Percentiles rank a stretch among this genome's conserved stretches.
These are phyloP conservation scores for Knufia petricola DNA, from an alignment of 2,329 filamentous ascomycete genomes.

Conservation along the genomic window DNA sequence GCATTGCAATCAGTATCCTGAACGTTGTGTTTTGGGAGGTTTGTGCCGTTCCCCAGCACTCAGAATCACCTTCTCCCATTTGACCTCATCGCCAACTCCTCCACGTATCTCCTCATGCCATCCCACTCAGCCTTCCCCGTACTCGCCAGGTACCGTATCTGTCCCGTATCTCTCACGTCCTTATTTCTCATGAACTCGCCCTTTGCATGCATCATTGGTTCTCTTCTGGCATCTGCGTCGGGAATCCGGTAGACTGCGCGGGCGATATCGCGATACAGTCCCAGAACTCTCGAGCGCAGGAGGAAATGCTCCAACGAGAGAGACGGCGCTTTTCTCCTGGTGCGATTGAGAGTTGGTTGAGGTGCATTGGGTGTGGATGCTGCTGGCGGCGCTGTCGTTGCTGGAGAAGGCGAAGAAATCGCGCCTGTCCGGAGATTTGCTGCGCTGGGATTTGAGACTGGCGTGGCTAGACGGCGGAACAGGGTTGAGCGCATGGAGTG, in stretches of 20 bases:
- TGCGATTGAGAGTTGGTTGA: not conserved
- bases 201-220: slow-evolving; percentile 35
- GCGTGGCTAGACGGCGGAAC: slow-evolving; percentile 5
- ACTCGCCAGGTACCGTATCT: slow-evolving; percentile 39
- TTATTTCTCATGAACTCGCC: slow-evolving; percentile 36
- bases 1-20: not conserved
- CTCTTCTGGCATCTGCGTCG: slow-evolving; percentile 28
- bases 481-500: slow-evolving; percentile 5
- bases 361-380: not conserved
- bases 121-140: slow-evolving; percentile 40
- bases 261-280: slow-evolving; percentile 36
- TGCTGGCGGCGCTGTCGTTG: not conserved
- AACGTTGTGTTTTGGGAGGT: not conserved
- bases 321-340: not conserved
- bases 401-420: not conserved
- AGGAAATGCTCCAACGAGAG: slow-evolving; percentile 29
- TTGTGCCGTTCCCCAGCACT: no score
- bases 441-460: not conserved
- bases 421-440: not conserved
- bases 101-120: slow-evolving; percentile 38
- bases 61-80: not conserved
- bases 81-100: slow-evolving; percentile 30
- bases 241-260: slow-evolving; percentile 31
- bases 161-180: slow-evolving; percentile 32
- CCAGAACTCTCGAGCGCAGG: slow-evolving; percentile 34